phyloP scores from a whole-genome alignment of 1,284 basidiomycete species.

The Heterobasidion parviporum region DNA sequence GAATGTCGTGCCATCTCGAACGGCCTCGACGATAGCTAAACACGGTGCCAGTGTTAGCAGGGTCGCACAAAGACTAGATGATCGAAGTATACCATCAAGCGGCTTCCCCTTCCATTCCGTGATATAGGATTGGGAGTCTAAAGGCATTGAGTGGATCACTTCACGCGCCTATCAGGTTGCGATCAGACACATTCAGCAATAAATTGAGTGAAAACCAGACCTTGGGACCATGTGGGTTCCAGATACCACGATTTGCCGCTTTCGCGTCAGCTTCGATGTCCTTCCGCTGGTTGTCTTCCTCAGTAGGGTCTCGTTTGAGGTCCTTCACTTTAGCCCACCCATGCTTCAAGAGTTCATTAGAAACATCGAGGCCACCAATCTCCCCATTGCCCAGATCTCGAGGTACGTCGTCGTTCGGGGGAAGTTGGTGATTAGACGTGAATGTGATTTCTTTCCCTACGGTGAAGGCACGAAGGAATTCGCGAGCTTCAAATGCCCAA shows the following conservation, averaged over 20 bases:
- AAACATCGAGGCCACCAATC: conserved; percentile 64
- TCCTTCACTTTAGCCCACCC: conserved; percentile 96
- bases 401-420: conserved; percentile 57
- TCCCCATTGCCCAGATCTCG: conserved; percentile 75
- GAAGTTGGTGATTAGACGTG: conserved; percentile 66
- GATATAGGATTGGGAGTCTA: conserved; percentile 84
- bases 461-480: conserved; percentile 77
- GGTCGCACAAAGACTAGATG: neutral
- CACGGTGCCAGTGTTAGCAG: neutral
- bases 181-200: neutral
- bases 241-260: conserved; percentile 72
- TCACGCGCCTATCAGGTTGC: conserved; percentile 46
- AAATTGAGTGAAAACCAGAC: conserved; percentile 27
- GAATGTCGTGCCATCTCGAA: conserved; percentile 88
- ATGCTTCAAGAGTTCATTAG: conserved; percentile 70
- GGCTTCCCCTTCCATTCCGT: conserved; percentile 86
- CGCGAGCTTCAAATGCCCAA: conserved; percentile 89
- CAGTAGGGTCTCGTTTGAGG: conserved; percentile 64
- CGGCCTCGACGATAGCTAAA: conserved; percentile 86
- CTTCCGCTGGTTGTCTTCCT: conserved; percentile 69
- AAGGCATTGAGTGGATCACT: conserved; percentile 85
- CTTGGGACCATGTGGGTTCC: conserved; percentile 80
- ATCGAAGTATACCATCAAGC: conserved; percentile 60
- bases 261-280: conserved; percentile 79
- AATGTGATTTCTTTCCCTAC: conserved; percentile 89